phyloP scores from a whole-genome alignment of 768 basidiomycete species.

The Suillus bovinus region DNA sequence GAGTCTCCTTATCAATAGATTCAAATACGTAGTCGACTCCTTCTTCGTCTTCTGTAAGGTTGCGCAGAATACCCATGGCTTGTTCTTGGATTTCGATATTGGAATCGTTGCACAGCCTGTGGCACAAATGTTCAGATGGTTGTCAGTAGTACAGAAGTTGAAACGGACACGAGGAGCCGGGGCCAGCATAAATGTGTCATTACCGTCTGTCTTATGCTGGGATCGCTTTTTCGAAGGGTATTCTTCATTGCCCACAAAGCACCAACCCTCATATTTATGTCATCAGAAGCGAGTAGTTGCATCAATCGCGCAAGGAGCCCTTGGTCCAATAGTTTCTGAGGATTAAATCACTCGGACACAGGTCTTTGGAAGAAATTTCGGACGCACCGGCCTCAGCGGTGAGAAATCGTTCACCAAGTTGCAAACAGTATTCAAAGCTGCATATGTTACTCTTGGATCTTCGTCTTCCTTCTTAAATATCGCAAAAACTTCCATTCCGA shows the following conservation, averaged over 20 bases:
- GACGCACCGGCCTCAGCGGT: constrained; percentile 67
- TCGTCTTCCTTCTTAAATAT: constrained; percentile 58
- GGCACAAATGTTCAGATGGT: constrained; percentile 4
- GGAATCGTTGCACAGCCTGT: constrained; percentile 55
- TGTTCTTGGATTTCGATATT: constrained; percentile 68
- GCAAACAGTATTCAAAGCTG: constrained; percentile 74
- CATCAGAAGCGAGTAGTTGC: constrained; percentile 51
- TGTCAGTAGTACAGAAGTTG: neutral
- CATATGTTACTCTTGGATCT: constrained; percentile 68
- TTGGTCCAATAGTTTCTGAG: constrained; percentile 58
- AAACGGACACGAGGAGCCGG: constrained; percentile 53
- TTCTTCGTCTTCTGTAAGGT: constrained; percentile 64
- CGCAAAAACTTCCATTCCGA: constrained; percentile 70
- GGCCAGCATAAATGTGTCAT: constrained; percentile 73
- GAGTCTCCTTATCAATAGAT: constrained; percentile 46
- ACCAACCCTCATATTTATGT: constrained; percentile 61
- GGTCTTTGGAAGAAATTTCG: neutral
- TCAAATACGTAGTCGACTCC: constrained; percentile 63
- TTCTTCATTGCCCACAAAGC: constrained; percentile 91
- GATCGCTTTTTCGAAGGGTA: constrained; percentile 61
- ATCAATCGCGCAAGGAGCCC: constrained; percentile 68
- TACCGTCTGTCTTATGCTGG: constrained; percentile 62
- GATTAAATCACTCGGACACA: constrained; percentile 3
- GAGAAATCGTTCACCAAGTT: constrained; percentile 89
- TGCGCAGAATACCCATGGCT: constrained; percentile 63